These are phyloP conservation scores for Solanum piurae DNA, from an alignment of 257 asterid genomes.

Conservation along the genomic window DNA sequence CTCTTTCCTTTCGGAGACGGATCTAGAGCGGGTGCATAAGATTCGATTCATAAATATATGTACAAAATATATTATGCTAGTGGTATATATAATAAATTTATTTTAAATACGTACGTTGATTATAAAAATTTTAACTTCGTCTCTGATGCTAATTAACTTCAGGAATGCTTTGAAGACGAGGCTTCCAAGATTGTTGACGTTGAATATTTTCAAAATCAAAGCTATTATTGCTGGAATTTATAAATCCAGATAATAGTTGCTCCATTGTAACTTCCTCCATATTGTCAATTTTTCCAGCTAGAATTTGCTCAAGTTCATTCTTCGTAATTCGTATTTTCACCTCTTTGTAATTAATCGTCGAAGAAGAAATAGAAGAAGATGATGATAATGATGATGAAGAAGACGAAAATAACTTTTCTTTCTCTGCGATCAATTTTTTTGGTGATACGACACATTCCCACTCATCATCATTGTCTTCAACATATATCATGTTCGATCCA, in stretches of 20 bases:
- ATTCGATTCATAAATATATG: not conserved
- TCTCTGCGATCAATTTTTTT: not conserved
- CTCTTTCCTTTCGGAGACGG: not conserved
- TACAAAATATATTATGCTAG: not conserved
- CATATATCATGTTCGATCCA: not conserved
- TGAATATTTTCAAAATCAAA: not conserved
- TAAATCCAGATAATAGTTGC: not conserved
- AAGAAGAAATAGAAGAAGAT: not conserved
- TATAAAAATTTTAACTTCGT: not conserved
- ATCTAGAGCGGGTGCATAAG: not conserved
- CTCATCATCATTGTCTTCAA: not conserved
- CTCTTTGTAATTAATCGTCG: not conserved
- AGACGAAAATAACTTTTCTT: not conserved
- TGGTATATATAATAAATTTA: no score
- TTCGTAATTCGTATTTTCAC: not conserved
- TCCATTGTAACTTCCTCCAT: not conserved
- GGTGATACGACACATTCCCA: not conserved
- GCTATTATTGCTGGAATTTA: not conserved
- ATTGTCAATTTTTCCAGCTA: not conserved
- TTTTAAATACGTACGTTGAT: not conserved
- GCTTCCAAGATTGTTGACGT: constrained; percentile 2
- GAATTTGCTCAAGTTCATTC: not conserved
- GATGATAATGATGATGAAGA: not conserved
- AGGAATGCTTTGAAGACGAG: constrained; percentile 10
- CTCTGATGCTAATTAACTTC: not conserved